These are phyloP conservation scores for Scheffersomyces parashehatae DNA, from an alignment of 1,139 yeast genomes.

Conservation along the genomic window DNA sequence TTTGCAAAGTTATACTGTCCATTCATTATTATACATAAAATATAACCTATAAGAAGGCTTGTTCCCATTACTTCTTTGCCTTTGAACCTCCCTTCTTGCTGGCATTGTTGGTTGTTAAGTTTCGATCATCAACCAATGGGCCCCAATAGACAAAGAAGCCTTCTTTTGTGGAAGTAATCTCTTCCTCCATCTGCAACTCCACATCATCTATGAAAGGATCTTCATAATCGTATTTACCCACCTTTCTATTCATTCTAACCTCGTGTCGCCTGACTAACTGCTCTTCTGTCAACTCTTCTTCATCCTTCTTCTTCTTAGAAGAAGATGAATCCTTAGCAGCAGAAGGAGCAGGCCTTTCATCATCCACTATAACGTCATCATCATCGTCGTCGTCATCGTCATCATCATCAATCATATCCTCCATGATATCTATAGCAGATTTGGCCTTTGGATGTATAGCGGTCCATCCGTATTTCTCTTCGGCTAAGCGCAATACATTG, in stretches of 20 bases:
- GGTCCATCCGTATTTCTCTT: conserved; percentile 83
- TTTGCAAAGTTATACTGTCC: too few relatives aligned
- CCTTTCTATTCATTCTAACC: conserved; percentile 59
- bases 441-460: conserved; percentile 69
- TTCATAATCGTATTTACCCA: conserved; percentile 86
- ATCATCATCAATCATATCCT: conserved; percentile 61
- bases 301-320: conserved; percentile 33
- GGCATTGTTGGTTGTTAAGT: conserved; percentile 7
- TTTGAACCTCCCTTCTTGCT: conserved; percentile 19
- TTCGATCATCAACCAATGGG: conserved; percentile 72
- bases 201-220: conserved; percentile 98
- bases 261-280: conserved; percentile 46
- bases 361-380: conserved; percentile 31
- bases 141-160: conserved; percentile 98
- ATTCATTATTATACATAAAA: too few relatives aligned
- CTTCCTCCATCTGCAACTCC: conserved; percentile 91
- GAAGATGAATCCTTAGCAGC: not conserved
- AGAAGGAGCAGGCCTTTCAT: conserved; percentile 20
- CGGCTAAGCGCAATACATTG: conserved; percentile 78
- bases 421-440: conserved; percentile 60
- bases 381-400: conserved; percentile 60
- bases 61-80: conserved; percentile 15
- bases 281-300: conserved; percentile 47
- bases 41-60: too few relatives aligned
- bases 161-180: conserved; percentile 87